These are phyloP conservation scores for Camellia sinensis DNA, from an alignment of 148 eudicot species.

Conservation along the genomic window DNA sequence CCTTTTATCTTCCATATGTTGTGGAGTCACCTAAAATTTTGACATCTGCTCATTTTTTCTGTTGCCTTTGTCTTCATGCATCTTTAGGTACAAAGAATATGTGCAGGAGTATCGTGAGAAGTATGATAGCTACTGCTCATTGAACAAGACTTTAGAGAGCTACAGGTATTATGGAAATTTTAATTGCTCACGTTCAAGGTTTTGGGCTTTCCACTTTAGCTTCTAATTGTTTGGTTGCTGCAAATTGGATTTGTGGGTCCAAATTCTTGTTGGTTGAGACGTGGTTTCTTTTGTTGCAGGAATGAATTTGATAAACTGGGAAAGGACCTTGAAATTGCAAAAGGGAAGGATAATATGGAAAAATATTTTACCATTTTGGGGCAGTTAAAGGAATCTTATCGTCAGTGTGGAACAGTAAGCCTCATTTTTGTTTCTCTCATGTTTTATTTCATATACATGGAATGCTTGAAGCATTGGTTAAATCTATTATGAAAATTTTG, in stretches of 20 bases:
- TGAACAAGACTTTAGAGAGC: conserved; percentile 70
- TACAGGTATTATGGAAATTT: conserved; percentile 47
- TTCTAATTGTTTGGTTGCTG: background rate
- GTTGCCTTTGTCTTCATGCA: background rate
- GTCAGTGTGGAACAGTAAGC: conserved; percentile 73
- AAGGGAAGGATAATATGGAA: conserved; percentile 65
- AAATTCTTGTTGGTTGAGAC: conserved; percentile 9
- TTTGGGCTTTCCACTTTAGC: background rate
- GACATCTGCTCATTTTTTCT: conserved; percentile 3
- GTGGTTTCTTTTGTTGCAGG: conserved; percentile 36
- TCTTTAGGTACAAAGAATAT: conserved; percentile 72
- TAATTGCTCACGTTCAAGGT: background rate
- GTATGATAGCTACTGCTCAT: conserved; percentile 66
- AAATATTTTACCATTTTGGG: conserved; percentile 55
- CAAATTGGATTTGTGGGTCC: background rate
- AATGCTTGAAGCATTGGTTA: background rate
- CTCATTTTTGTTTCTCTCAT: conserved; percentile 19
- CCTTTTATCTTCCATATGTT: conserved; percentile 2
- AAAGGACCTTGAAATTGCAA: conserved; percentile 71
- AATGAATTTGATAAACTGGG: conserved; percentile 64
- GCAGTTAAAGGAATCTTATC: conserved; percentile 73
- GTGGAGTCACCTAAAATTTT: background rate
- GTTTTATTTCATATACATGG: background rate
- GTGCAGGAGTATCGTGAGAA: conserved; percentile 86
- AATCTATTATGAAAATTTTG: background rate